These are phyloP conservation scores for Metarhizium sp. DNA, from an alignment of 2,329 filamentous ascomycete genomes.

Conservation along the genomic window DNA sequence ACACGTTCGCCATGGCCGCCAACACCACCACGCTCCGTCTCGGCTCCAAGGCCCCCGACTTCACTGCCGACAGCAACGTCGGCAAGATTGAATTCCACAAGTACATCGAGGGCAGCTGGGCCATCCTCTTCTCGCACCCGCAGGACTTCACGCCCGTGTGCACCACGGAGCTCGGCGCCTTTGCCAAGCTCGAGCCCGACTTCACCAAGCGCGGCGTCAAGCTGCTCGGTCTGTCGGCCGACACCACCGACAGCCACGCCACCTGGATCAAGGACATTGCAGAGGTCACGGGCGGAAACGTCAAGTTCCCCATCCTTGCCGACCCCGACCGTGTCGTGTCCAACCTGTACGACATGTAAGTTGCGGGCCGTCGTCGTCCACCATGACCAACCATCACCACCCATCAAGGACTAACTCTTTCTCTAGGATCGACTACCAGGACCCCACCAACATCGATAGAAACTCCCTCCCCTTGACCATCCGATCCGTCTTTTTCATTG, in stretches of 20 bases:
- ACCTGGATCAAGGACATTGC: conserved; percentile 87
- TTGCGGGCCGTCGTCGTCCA: conserved; percentile 1
- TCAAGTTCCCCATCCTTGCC: conserved; percentile 72
- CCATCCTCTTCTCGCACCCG: conserved; percentile 76
- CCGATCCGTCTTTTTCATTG: conserved; percentile 87
- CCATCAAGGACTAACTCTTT: background rate
- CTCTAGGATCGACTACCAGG: conserved; percentile 64
- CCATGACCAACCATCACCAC: background rate
- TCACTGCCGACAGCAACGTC: conserved; percentile 70
- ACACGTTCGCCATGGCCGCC: conserved; percentile 19
- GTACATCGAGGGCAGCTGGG: conserved; percentile 71
- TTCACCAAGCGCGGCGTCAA: conserved; percentile 82
- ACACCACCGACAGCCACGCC: conserved; percentile 74
- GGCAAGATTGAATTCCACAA: conserved; percentile 76
- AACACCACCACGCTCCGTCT: conserved; percentile 43
- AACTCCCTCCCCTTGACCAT: conserved; percentile 90
- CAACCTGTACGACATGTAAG: conserved; percentile 68
- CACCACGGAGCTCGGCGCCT: conserved; percentile 90
- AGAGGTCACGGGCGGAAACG: conserved; percentile 62
- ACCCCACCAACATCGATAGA: conserved; percentile 69
- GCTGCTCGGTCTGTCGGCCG: conserved; percentile 84
- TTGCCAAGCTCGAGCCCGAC: conserved; percentile 80
- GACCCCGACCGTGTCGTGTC: conserved; percentile 71
- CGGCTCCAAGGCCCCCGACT: conserved; percentile 65
- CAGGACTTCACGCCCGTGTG: conserved; percentile 92